A percentile compares a stretch with the other conserved stretches of the same genome.
phyloP scores from a whole-genome alignment of 2,329 filamentous ascomycete species.

The Thermothelomyces thermophilus region DNA sequence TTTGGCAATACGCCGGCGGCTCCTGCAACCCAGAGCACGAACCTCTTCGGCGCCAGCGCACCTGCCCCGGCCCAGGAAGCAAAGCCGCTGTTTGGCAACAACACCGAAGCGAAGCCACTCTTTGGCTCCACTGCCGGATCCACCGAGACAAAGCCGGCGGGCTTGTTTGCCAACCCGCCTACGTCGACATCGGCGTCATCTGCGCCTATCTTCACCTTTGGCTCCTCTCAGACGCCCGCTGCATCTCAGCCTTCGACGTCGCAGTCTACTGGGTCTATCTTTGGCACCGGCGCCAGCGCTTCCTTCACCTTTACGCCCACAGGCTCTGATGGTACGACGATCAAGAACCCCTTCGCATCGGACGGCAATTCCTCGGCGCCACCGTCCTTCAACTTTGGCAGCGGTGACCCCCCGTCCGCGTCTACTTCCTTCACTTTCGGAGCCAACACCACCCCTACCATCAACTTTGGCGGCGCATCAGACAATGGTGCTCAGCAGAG shows the following conservation, averaged over 20 bases:
- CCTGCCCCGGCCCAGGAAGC: constrained; percentile 20
- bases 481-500: constrained; percentile 17
- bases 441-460: constrained; percentile 26
- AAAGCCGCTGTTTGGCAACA: constrained; percentile 31
- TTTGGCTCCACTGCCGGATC: constrained; percentile 26
- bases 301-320: constrained; percentile 36
- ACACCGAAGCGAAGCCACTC: constrained; percentile 24
- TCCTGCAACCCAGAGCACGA: constrained; percentile 13
- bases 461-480: constrained; percentile 35
- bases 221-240: constrained; percentile 15
- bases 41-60: constrained; percentile 16
- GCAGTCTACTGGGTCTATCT: constrained; percentile 21
- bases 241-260: constrained; percentile 15
- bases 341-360: constrained; percentile 36
- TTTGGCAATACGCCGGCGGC: constrained; percentile 14
- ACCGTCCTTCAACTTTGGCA: constrained; percentile 36
- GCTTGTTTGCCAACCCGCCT: constrained; percentile 15
- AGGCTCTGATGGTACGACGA: constrained; percentile 27
- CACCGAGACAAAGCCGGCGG: constrained; percentile 30
- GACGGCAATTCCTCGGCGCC: constrained; percentile 24
- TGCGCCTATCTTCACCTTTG: constrained; percentile 19
- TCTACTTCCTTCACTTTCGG: constrained; percentile 25
- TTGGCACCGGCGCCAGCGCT: constrained; percentile 26
- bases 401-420: constrained; percentile 27
- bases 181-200: constrained; percentile 12